Conservation (phyloP, 2,329 filamentous ascomycete genomes). For the Mollisiaceae sp. region DNA sequence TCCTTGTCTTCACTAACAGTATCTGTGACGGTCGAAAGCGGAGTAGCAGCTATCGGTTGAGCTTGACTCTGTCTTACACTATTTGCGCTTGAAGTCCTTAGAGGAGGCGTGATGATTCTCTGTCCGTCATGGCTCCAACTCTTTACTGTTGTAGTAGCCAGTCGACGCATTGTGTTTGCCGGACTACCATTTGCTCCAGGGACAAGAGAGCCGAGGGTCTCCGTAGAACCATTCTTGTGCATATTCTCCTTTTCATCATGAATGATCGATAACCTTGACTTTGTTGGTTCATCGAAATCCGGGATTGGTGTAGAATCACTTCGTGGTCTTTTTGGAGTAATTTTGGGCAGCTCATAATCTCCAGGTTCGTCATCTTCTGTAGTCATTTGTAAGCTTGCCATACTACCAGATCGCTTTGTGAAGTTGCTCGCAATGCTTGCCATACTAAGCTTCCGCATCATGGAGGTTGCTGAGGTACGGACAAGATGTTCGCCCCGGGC, state of each 20-base stretch:
- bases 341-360: constrained; percentile 27
- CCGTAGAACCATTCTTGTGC: constrained; percentile 26
- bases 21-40: constrained; percentile 26
- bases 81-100: constrained; percentile 39
- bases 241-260: constrained; percentile 40
- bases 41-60: constrained; percentile 22
- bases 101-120: constrained; percentile 34
- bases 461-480: constrained; percentile 77
- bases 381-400: constrained; percentile 38
- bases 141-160: constrained; percentile 36
- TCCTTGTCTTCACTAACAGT: constrained; percentile 34
- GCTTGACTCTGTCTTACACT: constrained; percentile 25
- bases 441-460: constrained; percentile 88
- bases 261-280: constrained; percentile 36
- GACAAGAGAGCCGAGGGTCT: constrained; percentile 25
- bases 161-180: constrained; percentile 30
- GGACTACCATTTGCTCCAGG: constrained; percentile 30
- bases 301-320: constrained; percentile 20
- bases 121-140: constrained; percentile 39
- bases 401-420: constrained; percentile 63
- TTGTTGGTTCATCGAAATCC: constrained; percentile 31
- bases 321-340: constrained; percentile 24
- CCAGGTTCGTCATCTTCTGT: constrained; percentile 32
- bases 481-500: constrained; percentile 73
- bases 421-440: constrained; percentile 80